Conservation (phyloP, 1,139 yeast genomes). For the Geotrichum klebahnii region DNA sequence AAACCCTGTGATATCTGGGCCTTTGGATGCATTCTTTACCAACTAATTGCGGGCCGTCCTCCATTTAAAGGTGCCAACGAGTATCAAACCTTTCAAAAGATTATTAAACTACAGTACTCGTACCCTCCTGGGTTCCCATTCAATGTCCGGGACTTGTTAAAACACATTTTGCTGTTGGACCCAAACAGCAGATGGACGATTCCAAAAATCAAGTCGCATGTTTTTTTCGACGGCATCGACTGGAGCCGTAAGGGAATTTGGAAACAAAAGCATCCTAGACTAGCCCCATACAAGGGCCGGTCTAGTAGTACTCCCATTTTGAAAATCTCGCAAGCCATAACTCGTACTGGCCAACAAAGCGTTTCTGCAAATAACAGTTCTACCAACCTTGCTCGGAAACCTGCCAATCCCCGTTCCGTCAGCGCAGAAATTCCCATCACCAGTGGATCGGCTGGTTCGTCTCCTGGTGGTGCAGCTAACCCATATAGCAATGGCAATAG, state of each 20-base stretch:
- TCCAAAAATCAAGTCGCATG: slow-evolving; percentile 63
- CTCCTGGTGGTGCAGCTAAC: too few species aligned
- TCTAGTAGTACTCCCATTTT: slow-evolving; percentile 25
- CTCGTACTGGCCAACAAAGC: not conserved
- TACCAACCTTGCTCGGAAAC: slow-evolving; percentile 1
- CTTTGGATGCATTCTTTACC: slow-evolving; percentile 86
- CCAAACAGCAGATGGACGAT: slow-evolving; percentile 66
- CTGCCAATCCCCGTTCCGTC: not conserved
- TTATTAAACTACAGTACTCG: slow-evolving; percentile 75
- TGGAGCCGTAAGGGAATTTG: slow-evolving; percentile 71
- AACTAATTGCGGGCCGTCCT: slow-evolving; percentile 89
- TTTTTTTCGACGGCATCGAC: slow-evolving; percentile 62
- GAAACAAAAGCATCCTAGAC: slow-evolving; percentile 66
- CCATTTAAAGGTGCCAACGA: slow-evolving; percentile 97
- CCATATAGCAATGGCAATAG: slow-evolving; percentile 26
- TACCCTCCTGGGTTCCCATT: slow-evolving; percentile 76
- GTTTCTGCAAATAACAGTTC: slow-evolving; percentile 6
- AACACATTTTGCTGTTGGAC: slow-evolving; percentile 58
- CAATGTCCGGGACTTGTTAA: slow-evolving; percentile 66
- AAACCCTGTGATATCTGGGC: slow-evolving; percentile 95
- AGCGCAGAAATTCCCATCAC: not conserved
- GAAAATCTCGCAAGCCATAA: slow-evolving; percentile 1
- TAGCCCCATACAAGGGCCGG: slow-evolving; percentile 60
- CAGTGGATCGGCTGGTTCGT: too few species aligned
- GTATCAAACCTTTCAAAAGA: slow-evolving; percentile 88